Percentiles rank a stretch among this genome's conserved stretches.
These are phyloP conservation scores for Lactarius quietus DNA, from an alignment of 768 basidiomycete species.

Conservation along the genomic window DNA sequence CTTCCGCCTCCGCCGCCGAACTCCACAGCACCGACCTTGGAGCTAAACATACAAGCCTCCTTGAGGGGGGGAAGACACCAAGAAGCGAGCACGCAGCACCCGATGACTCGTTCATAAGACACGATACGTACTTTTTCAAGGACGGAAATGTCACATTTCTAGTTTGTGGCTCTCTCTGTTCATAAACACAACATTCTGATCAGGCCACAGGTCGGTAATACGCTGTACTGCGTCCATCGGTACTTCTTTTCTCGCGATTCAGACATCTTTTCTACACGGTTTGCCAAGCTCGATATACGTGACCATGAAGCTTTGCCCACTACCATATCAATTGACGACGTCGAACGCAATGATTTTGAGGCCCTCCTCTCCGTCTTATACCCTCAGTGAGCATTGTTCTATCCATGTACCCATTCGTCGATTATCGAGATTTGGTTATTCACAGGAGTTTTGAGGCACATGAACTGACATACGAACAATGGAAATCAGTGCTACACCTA, in stretches of 20 bases:
- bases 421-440: background rate
- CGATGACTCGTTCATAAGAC: conserved; percentile 4
- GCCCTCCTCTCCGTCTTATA: conserved; percentile 2
- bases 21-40: background rate
- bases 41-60: background rate
- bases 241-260: conserved; percentile 26
- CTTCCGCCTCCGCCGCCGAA: background rate
- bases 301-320: background rate
- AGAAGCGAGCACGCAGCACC: background rate
- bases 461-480: conserved; percentile 26
- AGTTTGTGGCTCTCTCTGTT: background rate
- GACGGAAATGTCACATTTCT: conserved; percentile 24
- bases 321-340: background rate
- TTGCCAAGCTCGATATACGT: background rate
- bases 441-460: conserved; percentile 19
- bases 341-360: conserved; percentile 19
- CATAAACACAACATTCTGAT: background rate
- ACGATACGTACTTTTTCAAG: conserved; percentile 18
- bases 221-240: conserved; percentile 18
- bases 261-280: conserved; percentile 12
- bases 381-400: background rate
- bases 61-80: background rate
- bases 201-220: conserved; percentile 12
- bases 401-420: background rate
- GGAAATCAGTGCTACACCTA: conserved; percentile 32